Base-by-base conservation (phyloP, 306 rosid species). In the Inga laurina region DNA sequence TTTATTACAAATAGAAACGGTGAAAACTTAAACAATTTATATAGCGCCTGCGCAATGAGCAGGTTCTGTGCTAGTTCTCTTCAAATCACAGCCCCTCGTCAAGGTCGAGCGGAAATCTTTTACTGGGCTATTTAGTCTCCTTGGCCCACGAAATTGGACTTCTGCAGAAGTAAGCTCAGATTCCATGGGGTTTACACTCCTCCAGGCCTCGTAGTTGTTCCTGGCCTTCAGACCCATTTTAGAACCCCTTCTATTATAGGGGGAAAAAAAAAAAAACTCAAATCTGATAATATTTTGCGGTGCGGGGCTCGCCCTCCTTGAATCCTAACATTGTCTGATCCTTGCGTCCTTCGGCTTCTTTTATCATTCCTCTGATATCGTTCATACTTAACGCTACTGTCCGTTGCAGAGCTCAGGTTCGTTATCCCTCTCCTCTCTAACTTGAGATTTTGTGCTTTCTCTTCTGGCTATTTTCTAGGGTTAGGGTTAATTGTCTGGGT, bases 401-500 rank as follows among this genome's bases (percentile, higher is more conserved):
- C 68, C 32, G 35, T 14, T 74, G 57, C 56, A 24, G 2, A 79
- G 44, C 69, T 59, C 52, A 81, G 84, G 84, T 75, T 74, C 52
- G 43, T 74, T 67, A 61, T 48, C 65, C 21, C 34, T 21, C 2
- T 22, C 32, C 19, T 11, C 56, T 41, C 54, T 22, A 24, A 52
- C 43, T 52, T 8, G 64, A 57, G 64, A n/a, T 48, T 24, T 4
- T 3, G 52, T 68, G 32, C 15, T 83, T 84, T 52, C 9, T 7
- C 3, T 3, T 21, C 49, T 11, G 16, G 35, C 41, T 51, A 59
- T 22, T 48, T 30, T 37, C 3, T 80, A 71, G 78, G 83, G 77
- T 65, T 84, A 52, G 87, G 81, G 75, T 72, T 77, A 77, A 16
- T 15, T 37, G 11, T 69, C 52, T 4, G 12, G 21, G 56, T 75